Evolutionary conservation across 306 rosid genomes (phyloP).

Genomic region (Gillenia trifoliata): DNA sequence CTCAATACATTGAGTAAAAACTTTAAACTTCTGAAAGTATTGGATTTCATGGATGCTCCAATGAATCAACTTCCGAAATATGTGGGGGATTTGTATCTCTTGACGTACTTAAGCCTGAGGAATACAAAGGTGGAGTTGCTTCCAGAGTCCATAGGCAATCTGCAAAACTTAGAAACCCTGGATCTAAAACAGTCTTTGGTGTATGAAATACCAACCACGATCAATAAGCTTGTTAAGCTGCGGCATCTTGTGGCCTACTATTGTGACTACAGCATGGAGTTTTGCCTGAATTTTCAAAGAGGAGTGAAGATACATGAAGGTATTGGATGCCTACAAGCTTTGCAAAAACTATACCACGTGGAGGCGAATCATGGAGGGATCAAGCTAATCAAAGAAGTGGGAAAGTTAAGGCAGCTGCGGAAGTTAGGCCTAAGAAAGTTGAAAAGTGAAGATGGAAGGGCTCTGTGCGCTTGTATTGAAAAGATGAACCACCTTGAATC

Average conservation of each 20-base stretch:
- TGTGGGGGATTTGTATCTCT: conserved; percentile 7
- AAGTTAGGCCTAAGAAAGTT: background rate
- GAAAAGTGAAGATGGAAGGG: conserved; percentile 6
- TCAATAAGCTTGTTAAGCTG: background rate
- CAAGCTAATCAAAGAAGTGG: background rate
- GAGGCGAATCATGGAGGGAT: background rate
- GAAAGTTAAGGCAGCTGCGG: background rate
- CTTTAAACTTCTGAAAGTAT: background rate
- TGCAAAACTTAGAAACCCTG: background rate
- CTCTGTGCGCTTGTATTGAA: background rate
- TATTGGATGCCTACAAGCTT: background rate
- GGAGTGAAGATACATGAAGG: background rate
- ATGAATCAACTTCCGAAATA: background rate
- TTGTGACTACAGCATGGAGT: accelerated
- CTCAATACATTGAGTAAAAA: too few species aligned
- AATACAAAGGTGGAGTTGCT: background rate
- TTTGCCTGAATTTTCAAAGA: accelerated
- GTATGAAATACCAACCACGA: too few species aligned
- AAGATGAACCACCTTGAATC: conserved; percentile 23
- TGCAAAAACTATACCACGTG: background rate
- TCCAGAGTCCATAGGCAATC: conserved; percentile 5
- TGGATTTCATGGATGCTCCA: background rate
- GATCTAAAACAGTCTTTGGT: background rate
- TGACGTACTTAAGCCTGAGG: conserved; percentile 8
- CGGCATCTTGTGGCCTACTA: background rate